phyloP scores from a whole-genome alignment of 179 eudicot species.

The Silene noctiflora region DNA sequence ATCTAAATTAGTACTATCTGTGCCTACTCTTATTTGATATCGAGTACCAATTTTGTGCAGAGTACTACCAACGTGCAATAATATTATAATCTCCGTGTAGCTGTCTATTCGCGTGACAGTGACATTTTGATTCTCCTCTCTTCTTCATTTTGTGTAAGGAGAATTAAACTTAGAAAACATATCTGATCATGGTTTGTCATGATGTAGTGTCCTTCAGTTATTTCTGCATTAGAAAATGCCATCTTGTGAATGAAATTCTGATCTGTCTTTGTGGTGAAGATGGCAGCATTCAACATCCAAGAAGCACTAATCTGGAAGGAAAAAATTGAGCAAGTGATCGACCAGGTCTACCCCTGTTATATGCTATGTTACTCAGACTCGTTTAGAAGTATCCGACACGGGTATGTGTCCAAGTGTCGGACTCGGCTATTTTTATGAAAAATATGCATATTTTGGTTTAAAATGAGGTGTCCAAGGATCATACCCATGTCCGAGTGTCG shows the following conservation, averaged over 20 bases:
- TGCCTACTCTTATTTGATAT: no score
- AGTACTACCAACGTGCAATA: not conserved
- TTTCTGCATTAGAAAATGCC: constrained; percentile 12
- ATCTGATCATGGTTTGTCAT: constrained; percentile 12
- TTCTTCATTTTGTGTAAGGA: not conserved
- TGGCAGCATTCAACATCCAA: constrained; percentile 98
- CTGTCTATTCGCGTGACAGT: not conserved
- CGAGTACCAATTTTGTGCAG: not conserved
- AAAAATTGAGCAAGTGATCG: constrained; percentile 92
- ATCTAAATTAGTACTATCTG: no score
- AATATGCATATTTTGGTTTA: no score
- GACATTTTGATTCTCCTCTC: not conserved
- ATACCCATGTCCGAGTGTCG: no score
- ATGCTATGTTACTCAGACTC: no score
- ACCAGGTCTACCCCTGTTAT: constrained; percentile 57
- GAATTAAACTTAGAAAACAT: not conserved
- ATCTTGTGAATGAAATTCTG: constrained; percentile 19
- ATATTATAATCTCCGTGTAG: not conserved
- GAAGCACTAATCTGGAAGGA: constrained; percentile 99
- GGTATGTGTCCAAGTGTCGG: no score
- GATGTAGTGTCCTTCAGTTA: constrained; percentile 21
- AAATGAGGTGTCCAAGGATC: no score
- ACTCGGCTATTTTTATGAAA: no score
- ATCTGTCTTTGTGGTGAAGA: constrained; percentile 35
- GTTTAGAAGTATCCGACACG: no score